phyloP scores from a whole-genome alignment of 1,284 basidiomycete species.

The Fomitopsis betulina region DNA sequence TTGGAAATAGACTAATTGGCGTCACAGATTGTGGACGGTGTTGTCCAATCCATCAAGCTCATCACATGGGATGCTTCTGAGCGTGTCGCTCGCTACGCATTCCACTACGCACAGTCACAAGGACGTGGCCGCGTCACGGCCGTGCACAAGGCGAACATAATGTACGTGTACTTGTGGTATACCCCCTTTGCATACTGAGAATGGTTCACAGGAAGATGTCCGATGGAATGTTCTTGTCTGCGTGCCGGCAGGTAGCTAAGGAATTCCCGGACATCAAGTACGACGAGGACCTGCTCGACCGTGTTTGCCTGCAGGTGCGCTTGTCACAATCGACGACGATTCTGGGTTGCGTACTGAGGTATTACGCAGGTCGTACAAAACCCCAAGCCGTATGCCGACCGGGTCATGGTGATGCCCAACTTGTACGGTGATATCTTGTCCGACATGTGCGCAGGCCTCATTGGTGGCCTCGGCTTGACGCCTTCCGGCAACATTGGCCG shows the following conservation, averaged over 20 bases:
- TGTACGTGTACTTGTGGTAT: slow-evolving; percentile 46
- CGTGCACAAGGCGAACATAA: slow-evolving; percentile 99
- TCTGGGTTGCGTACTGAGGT: background rate
- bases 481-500: slow-evolving; percentile 98
- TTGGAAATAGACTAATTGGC: slow-evolving; percentile 5
- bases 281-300: slow-evolving; percentile 97
- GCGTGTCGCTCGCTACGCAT: slow-evolving; percentile 97
- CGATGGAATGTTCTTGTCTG: slow-evolving; percentile 99
- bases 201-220: slow-evolving; percentile 84
- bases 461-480: slow-evolving; percentile 96
- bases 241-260: slow-evolving; percentile 95
- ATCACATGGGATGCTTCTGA: slow-evolving; percentile 99
- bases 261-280: slow-evolving; percentile 94
- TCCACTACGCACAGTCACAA: slow-evolving; percentile 91
- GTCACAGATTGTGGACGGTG: slow-evolving; percentile 84
- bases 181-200: background rate
- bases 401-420: slow-evolving; percentile 99
- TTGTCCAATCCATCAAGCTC: slow-evolving; percentile 99
- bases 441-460: slow-evolving; percentile 98
- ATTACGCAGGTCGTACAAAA: slow-evolving; percentile 77
- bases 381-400: slow-evolving; percentile 90
- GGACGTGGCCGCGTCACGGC: slow-evolving; percentile 94
- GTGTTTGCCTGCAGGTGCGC: slow-evolving; percentile 87
- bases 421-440: slow-evolving; percentile 97
- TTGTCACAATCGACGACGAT: background rate